phyloP scores from a whole-genome alignment of 257 asterid species.

The Nicotiana tomentosiformis region DNA sequence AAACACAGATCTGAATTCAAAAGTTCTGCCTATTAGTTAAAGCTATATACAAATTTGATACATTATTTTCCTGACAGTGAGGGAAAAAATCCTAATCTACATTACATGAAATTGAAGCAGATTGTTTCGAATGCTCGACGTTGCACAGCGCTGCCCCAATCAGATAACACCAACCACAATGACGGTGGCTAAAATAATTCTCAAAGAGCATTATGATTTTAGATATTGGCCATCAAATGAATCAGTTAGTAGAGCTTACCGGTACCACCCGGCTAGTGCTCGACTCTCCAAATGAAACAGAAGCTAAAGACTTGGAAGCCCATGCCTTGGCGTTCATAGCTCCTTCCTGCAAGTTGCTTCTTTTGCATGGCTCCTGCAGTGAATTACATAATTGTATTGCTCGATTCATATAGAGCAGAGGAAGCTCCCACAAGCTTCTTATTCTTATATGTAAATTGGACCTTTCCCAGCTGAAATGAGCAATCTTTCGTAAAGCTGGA shows the following conservation, averaged over 20 bases:
- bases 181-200: constrained; percentile 20
- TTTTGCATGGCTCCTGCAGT: constrained; percentile 63
- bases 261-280: constrained; percentile 43
- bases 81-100: constrained; percentile 34
- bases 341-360: constrained; percentile 80
- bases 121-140: constrained; percentile 16
- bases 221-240: constrained; percentile 12
- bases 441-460: constrained; percentile 34
- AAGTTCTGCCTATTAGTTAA: constrained; percentile 13
- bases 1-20: constrained; percentile 2
- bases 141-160: constrained; percentile 12
- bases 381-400: constrained; percentile 45
- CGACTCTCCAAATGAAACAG: constrained; percentile 70
- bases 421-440: constrained; percentile 57
- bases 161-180: constrained; percentile 15
- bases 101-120: constrained; percentile 29
- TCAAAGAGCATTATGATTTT: constrained; percentile 14
- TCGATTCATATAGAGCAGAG: constrained; percentile 37
- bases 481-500: constrained; percentile 40
- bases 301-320: constrained; percentile 81
- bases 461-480: constrained; percentile 49
- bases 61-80: constrained; percentile 10
- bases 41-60: constrained; percentile 27
- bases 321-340: constrained; percentile 78
- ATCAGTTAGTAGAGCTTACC: constrained; percentile 21